Conservation (phyloP, 768 basidiomycete genomes). For the Zangia roseola region DNA sequence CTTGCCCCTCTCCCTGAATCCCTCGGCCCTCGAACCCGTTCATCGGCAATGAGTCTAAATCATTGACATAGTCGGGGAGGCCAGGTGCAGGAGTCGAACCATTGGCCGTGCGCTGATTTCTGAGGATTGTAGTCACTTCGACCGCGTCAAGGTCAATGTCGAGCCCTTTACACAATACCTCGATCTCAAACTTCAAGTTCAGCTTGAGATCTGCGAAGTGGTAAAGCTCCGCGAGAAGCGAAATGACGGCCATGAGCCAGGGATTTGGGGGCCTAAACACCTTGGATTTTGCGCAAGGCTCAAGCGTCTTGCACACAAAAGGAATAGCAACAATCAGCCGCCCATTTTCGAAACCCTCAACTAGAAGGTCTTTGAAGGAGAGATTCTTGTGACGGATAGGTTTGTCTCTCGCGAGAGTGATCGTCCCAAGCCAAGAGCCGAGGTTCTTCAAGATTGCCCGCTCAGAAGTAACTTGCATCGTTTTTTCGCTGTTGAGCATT, state of each 20-base stretch:
- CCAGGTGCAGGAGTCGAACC: constrained; percentile 48
- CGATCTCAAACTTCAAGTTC: constrained; percentile 98
- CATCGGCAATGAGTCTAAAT: constrained; percentile 79
- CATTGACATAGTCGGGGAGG: constrained; percentile 75
- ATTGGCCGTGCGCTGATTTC: constrained; percentile 69
- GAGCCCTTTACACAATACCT: constrained; percentile 90
- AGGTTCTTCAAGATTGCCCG: constrained; percentile 90
- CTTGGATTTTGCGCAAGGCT: constrained; percentile 83
- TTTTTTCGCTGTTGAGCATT: constrained; percentile 89
- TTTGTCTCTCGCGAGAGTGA: constrained; percentile 89
- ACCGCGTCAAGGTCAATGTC: constrained; percentile 83
- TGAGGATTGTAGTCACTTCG: constrained; percentile 80
- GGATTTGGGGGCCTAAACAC: constrained; percentile 97
- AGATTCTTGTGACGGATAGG: constrained; percentile 93
- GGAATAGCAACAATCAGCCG: constrained; percentile 93
- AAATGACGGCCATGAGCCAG: constrained; percentile 95
- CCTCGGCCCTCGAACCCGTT: constrained; percentile 61
- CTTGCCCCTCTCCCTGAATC: constrained; percentile 53
- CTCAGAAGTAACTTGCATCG: constrained; percentile 81
- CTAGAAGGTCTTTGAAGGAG: constrained; percentile 95
- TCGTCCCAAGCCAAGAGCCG: constrained; percentile 89
- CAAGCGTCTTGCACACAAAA: constrained; percentile 96
- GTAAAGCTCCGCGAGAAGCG: constrained; percentile 92
- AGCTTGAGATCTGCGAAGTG: constrained; percentile 94
- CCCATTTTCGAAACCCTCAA: constrained; percentile 92